A percentile compares a stretch with the other conserved stretches of the same genome.
Conservation (phyloP, 352 stramenopile species). For the Globisporangium nunn region DNA sequence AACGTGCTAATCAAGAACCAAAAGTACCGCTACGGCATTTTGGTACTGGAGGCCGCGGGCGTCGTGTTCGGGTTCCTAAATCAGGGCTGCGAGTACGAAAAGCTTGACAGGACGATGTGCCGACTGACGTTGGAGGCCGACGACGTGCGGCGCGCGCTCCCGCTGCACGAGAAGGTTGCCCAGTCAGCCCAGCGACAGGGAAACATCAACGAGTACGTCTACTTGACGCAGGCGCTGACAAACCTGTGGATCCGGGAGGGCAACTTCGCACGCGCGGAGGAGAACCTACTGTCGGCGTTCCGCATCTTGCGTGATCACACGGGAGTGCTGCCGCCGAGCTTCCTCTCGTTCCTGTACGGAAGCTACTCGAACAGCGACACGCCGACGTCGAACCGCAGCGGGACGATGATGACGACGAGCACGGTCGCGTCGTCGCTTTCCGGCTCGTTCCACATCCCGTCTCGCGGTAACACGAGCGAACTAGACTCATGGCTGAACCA, state of each 20-base stretch:
- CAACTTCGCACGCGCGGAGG: slow-evolving; percentile 66
- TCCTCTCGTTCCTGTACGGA: slow-evolving; percentile 38
- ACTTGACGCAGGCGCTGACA: slow-evolving; percentile 72
- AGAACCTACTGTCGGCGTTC: slow-evolving; percentile 56
- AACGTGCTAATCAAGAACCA: slow-evolving; percentile 82
- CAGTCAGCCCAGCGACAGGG: slow-evolving; percentile 53
- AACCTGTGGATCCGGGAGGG: slow-evolving; percentile 76
- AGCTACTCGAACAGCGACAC: slow-evolving; percentile 53
- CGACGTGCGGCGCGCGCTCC: slow-evolving; percentile 64
- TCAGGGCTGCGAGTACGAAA: slow-evolving; percentile 67
- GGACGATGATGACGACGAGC: slow-evolving; percentile 62
- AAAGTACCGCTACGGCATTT: slow-evolving; percentile 81
- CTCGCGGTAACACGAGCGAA: slow-evolving; percentile 48
- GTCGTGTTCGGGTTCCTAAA: slow-evolving; percentile 61
- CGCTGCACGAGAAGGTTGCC: slow-evolving; percentile 77
- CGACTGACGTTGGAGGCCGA: slow-evolving; percentile 69
- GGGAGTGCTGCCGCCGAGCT: slow-evolving; percentile 55
- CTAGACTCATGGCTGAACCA: slow-evolving; percentile 78
- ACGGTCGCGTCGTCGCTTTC: slow-evolving; percentile 60
- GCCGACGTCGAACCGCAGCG: slow-evolving; percentile 42
- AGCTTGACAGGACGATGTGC: slow-evolving; percentile 65
- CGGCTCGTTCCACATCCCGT: slow-evolving; percentile 46
- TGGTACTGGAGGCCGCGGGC: slow-evolving; percentile 68
- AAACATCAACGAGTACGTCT: slow-evolving; percentile 84
- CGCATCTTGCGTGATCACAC: slow-evolving; percentile 65